Base-by-base conservation (phyloP, 202 grass and related monocot genomes). In the Elaeis oleifera region DNA sequence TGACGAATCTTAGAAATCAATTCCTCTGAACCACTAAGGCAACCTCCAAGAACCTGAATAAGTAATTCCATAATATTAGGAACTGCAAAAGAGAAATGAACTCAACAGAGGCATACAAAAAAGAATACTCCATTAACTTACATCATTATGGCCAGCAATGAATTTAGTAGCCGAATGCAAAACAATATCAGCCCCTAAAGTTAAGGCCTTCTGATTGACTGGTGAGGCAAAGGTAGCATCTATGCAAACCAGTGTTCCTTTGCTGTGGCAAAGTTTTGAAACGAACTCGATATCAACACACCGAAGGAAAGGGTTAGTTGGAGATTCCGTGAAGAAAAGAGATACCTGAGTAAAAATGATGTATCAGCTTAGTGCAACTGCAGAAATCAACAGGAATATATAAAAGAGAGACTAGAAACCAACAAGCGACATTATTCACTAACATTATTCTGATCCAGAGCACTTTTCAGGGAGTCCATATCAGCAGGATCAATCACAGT, bases 221-320 rank as follows among this genome's bases (percentile, higher is more conserved):
- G 95, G 95, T 62, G 88, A 99, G 15, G 95, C 95, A 44, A 99
- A 99, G 28, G 95, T 99, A 69, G 88, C 84, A 79, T 99, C 95
- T 56, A 99, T 94, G 60, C 95, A 99, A 28, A 99, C 85, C 65
- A 94, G 63, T 11, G 88, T 61, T 71, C 95, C 95, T 84, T 99
- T 99, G 74, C 66, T 82, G 70, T 99, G 95, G 81, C 95, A 99
- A 76, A 99, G 84, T 55, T 87, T 71, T 70, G 95, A 84, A 70
- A 99, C 88, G 62, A 89, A 77, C 69, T 80, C 88, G 64, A 99
- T 73, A 75, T 99, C 95, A 71, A 99, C 87, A 56, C 95, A 99
- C 74, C 95, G 82, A 39, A 99, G 85, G 77, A 99, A 99, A 74
- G 95, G 95, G 77, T 99, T 99, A 31, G 95, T 99, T 78, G 95